Evolutionary conservation across 1,284 basidiomycete species (phyloP).

Genomic region (Microbotryum saponariae): DNA sequence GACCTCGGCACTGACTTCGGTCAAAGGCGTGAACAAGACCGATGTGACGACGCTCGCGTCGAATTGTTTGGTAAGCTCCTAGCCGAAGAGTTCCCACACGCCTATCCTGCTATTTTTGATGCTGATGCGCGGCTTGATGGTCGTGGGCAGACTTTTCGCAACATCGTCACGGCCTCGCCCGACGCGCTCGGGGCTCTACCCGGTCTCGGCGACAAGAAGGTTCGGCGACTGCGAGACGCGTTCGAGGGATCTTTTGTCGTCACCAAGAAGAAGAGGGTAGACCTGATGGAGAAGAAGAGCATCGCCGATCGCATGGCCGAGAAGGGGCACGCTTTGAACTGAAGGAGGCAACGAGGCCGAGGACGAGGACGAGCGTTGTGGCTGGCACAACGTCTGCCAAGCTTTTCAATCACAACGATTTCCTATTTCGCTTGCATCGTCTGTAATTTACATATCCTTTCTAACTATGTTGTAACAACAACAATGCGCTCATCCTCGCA

Average conservation of each 20-base stretch:
- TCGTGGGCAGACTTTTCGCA: slow-evolving; percentile 63
- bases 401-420: background rate
- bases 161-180: slow-evolving; percentile 62
- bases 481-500: too few species aligned
- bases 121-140: background rate
- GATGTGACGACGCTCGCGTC: slow-evolving; percentile 89
- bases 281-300: slow-evolving; percentile 7
- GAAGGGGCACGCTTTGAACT: slow-evolving; percentile 15
- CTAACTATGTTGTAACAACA: too few species aligned
- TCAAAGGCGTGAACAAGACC: slow-evolving; percentile 93
- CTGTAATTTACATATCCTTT: background rate
- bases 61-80: slow-evolving; percentile 44
- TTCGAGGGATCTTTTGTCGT: slow-evolving; percentile 47
- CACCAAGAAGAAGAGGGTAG: slow-evolving; percentile 13
- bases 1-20: slow-evolving; percentile 76
- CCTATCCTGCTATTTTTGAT: background rate
- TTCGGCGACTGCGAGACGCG: slow-evolving; percentile 53
- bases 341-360: background rate
- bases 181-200: slow-evolving; percentile 75
- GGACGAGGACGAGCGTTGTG: too few species aligned
- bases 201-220: slow-evolving; percentile 91
- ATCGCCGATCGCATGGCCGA: slow-evolving; percentile 17
- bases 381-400: too few species aligned
- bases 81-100: too few species aligned
- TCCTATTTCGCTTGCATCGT: background rate